These are phyloP conservation scores for Sporothrix inflata DNA, from an alignment of 2,329 filamentous ascomycete species.

Conservation along the genomic window DNA sequence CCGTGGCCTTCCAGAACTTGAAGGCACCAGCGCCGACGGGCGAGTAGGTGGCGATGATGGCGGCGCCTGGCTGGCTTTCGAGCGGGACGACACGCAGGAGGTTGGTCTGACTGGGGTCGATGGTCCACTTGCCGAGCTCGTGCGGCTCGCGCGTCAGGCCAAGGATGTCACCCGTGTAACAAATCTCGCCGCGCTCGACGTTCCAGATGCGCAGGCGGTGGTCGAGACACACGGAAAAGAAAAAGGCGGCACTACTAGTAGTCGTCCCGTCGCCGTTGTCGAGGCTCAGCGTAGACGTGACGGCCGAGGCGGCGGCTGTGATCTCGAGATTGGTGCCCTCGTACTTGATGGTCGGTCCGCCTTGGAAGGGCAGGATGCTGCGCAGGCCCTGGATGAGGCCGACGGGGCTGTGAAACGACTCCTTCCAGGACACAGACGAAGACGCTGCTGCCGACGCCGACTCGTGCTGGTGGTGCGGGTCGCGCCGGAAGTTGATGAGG, in stretches of 20 bases:
- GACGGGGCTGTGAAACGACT: constrained; percentile 73
- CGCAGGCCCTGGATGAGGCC: constrained; percentile 70
- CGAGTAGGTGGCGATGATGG: constrained; percentile 78
- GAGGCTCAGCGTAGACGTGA: constrained; percentile 56
- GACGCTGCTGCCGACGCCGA: background rate
- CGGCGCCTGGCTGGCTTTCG: constrained; percentile 49
- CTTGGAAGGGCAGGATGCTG: constrained; percentile 68
- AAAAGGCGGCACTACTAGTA: constrained; percentile 43
- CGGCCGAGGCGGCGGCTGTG: constrained; percentile 66
- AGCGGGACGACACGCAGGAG: constrained; percentile 73
- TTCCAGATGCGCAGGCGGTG: constrained; percentile 92
- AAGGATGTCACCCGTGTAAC: constrained; percentile 77
- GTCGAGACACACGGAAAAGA: constrained; percentile 84
- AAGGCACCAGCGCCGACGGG: constrained; percentile 87
- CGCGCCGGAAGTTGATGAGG: constrained; percentile 70
- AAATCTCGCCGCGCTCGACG: constrained; percentile 75
- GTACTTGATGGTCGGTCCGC: constrained; percentile 65
- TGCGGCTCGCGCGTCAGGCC: constrained; percentile 67
- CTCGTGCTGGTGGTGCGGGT: constrained; percentile 46
- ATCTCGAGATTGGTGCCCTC: constrained; percentile 68
- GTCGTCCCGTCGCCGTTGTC: constrained; percentile 45
- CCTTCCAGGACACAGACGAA: constrained; percentile 59
- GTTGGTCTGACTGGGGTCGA: constrained; percentile 78
- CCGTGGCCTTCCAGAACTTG: constrained; percentile 83
- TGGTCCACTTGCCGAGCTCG: constrained; percentile 71